Evolutionary conservation across 2,329 filamentous ascomycete genomes (phyloP).

Genomic region (Phialemoniopsis sp.): DNA sequence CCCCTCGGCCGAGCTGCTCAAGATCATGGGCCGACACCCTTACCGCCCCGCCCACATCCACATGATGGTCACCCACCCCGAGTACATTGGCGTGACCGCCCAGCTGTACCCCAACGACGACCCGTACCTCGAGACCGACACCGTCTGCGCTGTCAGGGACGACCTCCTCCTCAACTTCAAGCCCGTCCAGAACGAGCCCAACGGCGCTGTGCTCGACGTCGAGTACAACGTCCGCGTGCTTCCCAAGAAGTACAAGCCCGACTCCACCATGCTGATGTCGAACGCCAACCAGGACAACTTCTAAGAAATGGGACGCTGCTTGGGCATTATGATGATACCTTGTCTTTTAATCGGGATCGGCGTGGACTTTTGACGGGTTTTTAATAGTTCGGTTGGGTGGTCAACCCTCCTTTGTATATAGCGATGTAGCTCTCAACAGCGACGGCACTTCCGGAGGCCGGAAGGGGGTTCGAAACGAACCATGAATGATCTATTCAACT

Average conservation of each 20-base stretch:
- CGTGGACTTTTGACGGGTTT: too few relatives aligned
- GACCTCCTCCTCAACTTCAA: slow-evolving; percentile 30
- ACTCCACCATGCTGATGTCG: too few relatives aligned
- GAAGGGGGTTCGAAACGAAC: too few relatives aligned
- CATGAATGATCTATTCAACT: too few relatives aligned
- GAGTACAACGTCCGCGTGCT: slow-evolving; percentile 30
- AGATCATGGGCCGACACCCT: slow-evolving; percentile 49
- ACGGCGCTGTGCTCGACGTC: slow-evolving; percentile 26
- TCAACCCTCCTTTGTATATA: too few relatives aligned
- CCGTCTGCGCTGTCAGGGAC: slow-evolving; percentile 33
- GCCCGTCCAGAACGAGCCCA: slow-evolving; percentile 17
- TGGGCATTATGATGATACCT: too few relatives aligned
- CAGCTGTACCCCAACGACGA: slow-evolving; percentile 63
- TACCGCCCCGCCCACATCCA: slow-evolving; percentile 58
- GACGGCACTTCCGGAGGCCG: too few relatives aligned
- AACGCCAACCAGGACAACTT: too few relatives aligned
- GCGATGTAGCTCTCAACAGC: too few relatives aligned
- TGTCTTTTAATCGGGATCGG: too few relatives aligned
- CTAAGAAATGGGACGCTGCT: too few relatives aligned
- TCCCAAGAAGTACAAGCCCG: slow-evolving; percentile 21
- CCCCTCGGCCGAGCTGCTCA: slow-evolving; percentile 47
- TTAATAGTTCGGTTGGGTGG: too few relatives aligned
- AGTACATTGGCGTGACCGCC: slow-evolving; percentile 59
- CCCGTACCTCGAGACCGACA: slow-evolving; percentile 44
- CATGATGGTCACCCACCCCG: slow-evolving; percentile 46